phyloP scores from a whole-genome alignment of 805 yeast species.

The Saccharomycopsis synnaedendra region DNA sequence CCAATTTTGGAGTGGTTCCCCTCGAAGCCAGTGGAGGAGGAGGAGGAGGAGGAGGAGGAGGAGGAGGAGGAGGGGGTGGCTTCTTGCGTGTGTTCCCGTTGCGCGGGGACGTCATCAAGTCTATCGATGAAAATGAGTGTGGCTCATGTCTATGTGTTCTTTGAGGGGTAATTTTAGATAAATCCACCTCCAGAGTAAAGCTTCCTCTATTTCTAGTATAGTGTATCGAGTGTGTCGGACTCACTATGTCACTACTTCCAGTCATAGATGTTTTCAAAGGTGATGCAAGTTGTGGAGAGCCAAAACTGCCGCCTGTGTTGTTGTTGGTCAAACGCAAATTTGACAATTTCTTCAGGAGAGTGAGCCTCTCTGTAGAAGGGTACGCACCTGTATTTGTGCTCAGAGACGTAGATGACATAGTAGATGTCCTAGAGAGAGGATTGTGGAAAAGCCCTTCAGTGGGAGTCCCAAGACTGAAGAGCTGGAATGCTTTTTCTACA shows the following conservation, averaged over 20 bases:
- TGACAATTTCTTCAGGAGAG: constrained; percentile 13
- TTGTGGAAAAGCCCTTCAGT: background rate
- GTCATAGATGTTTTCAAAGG: background rate
- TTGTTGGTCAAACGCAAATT: constrained; percentile 9
- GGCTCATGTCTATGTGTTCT: background rate
- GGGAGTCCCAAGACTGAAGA: background rate
- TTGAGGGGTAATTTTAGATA: background rate
- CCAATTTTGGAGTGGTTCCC: background rate
- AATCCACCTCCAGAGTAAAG: no score
- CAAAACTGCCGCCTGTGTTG: constrained; percentile 2
- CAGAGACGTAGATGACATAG: constrained; percentile 9
- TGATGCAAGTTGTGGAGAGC: background rate
- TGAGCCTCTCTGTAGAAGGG: constrained; percentile 10
- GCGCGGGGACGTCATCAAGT: no score
- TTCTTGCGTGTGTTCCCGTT: background rate
- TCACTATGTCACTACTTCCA: background rate
- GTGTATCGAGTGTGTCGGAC: background rate
- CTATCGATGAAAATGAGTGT: background rate
- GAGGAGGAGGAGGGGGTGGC: background rate
- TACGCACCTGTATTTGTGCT: background rate
- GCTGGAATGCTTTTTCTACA: background rate
- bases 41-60: background rate
- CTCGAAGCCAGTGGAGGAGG: background rate
- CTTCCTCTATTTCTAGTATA: background rate
- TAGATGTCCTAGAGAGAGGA: constrained; percentile 10